phyloP scores from a whole-genome alignment of 1,284 basidiomycete genomes.

The Microbotryomycetes sp. region DNA sequence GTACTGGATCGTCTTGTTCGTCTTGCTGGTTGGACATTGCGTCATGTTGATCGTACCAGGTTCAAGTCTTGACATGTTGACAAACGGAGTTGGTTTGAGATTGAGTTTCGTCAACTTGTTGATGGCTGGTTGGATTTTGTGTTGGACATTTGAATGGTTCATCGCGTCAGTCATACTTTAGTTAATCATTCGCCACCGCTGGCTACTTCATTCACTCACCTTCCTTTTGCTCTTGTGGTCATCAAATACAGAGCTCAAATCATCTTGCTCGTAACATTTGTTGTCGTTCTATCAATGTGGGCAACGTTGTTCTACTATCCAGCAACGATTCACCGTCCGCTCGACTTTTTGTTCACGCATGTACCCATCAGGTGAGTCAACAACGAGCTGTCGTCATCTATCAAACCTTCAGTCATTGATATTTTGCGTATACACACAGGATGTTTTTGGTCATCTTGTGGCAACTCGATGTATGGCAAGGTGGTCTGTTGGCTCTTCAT shows the following conservation, averaged over 20 bases:
- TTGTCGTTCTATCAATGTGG: constrained; percentile 25
- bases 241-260: constrained; percentile 17
- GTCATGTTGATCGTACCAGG: constrained; percentile 12
- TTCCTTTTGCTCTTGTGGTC: no score
- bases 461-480: constrained; percentile 28
- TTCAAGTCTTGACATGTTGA: constrained; percentile 4
- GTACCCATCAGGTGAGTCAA: constrained; percentile 16
- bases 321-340: constrained; percentile 4
- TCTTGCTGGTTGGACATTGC: constrained; percentile 13
- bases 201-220: no score
- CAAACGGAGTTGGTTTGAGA: constrained; percentile 24
- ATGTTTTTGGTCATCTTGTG: constrained; percentile 24
- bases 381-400: not conserved
- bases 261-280: constrained; percentile 18
- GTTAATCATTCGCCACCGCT: not conserved
- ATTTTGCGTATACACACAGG: not conserved
- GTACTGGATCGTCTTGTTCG: constrained; percentile 16
- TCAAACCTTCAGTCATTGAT: not conserved
- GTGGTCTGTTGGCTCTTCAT: constrained; percentile 28
- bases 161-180: not conserved
- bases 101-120: constrained; percentile 2
- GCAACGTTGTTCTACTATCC: constrained; percentile 24
- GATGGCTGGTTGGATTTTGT: not conserved
- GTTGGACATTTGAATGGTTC: not conserved
- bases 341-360: constrained; percentile 23